These are phyloP conservation scores for Pestalotiopsis sp. DNA, from an alignment of 2,329 filamentous ascomycete genomes.

Conservation along the genomic window DNA sequence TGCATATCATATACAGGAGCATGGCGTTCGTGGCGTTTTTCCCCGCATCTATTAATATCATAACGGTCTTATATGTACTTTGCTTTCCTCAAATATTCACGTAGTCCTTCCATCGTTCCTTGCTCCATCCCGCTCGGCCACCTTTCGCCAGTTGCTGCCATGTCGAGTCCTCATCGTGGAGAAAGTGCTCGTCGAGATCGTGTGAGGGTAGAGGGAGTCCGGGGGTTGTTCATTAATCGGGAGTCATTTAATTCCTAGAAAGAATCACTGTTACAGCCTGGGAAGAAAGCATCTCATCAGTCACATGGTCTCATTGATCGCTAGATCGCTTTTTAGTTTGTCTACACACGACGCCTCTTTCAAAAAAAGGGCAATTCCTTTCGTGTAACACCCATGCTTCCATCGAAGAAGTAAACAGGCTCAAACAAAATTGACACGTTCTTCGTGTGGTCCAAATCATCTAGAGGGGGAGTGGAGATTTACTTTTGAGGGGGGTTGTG, in stretches of 20 bases:
- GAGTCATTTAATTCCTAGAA: constrained; percentile 17
- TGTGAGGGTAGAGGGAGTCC: background rate
- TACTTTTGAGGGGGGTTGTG: constrained; percentile 88
- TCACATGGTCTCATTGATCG: constrained; percentile 27
- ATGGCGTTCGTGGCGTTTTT: constrained; percentile 15
- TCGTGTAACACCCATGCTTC: constrained; percentile 19
- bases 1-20: constrained; percentile 8
- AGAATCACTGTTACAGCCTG: constrained; percentile 32
- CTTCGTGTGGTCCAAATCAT: background rate
- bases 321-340: constrained; percentile 16
- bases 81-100: constrained; percentile 3
- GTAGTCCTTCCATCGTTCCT: background rate
- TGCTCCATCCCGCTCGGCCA: background rate
- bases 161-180: background rate
- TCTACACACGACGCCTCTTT: constrained; percentile 27
- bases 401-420: constrained; percentile 18
- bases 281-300: constrained; percentile 27
- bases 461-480: constrained; percentile 42
- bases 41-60: background rate
- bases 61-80: constrained; percentile 5
- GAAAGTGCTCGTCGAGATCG: background rate
- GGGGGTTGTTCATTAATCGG: background rate
- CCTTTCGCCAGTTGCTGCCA: background rate
- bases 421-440: constrained; percentile 18
- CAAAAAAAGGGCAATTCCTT: constrained; percentile 12